Evolutionary conservation across 306 rosid genomes (phyloP).

Genomic region (Coriaria nepalensis): DNA sequence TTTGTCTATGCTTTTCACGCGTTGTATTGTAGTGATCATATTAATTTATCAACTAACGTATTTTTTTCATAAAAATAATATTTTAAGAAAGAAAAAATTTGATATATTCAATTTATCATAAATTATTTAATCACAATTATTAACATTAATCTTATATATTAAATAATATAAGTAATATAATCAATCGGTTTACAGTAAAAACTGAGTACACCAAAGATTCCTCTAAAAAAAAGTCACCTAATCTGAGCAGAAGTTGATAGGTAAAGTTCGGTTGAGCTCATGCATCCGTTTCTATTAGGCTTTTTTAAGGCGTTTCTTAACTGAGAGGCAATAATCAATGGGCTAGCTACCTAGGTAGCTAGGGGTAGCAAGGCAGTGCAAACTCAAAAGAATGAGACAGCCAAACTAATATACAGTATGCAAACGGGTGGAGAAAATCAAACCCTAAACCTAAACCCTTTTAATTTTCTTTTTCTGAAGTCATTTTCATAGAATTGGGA

Average conservation of each 20-base stretch:
- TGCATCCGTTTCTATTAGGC: constrained; percentile 9
- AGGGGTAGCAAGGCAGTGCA: constrained; percentile 44
- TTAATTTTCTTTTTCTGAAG: neutral
- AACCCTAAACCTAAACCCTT: too few species aligned
- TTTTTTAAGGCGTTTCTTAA: constrained; percentile 20
- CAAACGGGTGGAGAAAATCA: constrained; percentile 13
- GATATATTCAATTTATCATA: too few species aligned
- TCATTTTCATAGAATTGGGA: constrained; percentile 24
- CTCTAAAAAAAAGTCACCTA: constrained; percentile 17
- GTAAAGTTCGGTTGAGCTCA: constrained; percentile 16
- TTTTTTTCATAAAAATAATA: too few species aligned
- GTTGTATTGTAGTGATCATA: too few species aligned
- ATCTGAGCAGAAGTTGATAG: constrained; percentile 26
- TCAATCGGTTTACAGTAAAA: too few species aligned
- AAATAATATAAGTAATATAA: too few species aligned
- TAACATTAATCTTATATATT: too few species aligned
- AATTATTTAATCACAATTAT: too few species aligned
- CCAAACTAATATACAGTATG: constrained; percentile 36
- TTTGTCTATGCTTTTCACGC: too few species aligned
- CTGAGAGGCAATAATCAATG: constrained; percentile 42
- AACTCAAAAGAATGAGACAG: constrained; percentile 45
- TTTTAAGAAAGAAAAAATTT: too few species aligned
- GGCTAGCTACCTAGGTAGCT: constrained; percentile 18
- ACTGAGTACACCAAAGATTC: too few species aligned
- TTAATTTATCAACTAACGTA: too few species aligned